Conservation (phyloP, 2,329 filamentous ascomycete genomes). For the Cordyceps militaris region DNA sequence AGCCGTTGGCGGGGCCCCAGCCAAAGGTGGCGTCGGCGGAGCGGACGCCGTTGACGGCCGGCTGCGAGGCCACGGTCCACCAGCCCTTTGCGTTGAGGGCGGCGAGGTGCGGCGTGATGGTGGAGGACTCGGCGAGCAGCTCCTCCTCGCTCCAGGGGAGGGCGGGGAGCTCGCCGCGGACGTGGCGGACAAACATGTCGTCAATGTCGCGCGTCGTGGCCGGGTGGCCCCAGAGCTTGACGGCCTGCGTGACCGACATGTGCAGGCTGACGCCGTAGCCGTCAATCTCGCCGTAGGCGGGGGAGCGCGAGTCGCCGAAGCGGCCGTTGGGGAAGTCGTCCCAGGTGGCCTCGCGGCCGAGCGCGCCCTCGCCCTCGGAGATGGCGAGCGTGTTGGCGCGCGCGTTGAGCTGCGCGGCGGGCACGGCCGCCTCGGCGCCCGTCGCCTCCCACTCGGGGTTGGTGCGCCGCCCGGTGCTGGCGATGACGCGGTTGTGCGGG, state of each 20-base stretch:
- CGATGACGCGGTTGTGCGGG: conserved; percentile 80
- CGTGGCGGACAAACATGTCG: conserved; percentile 70
- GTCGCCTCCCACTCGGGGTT: conserved; percentile 63
- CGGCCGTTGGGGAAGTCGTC: conserved; percentile 96
- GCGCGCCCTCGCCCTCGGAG: conserved; percentile 82
- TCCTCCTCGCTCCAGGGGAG: conserved; percentile 94
- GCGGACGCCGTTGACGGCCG: conserved; percentile 78
- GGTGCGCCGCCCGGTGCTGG: conserved; percentile 54
- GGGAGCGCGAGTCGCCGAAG: conserved; percentile 88
- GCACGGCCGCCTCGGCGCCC: conserved; percentile 71
- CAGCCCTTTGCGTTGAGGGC: conserved; percentile 73
- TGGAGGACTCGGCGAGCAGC: conserved; percentile 72
- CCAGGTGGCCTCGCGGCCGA: conserved; percentile 95
- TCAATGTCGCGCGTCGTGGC: conserved; percentile 65
- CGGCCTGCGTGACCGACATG: conserved; percentile 76
- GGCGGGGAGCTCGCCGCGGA: conserved; percentile 69
- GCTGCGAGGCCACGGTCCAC: conserved; percentile 96
- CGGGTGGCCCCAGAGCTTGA: conserved; percentile 79
- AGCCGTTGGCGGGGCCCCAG: conserved; percentile 88
- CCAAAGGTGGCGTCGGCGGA: conserved; percentile 76
- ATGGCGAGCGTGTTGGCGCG: conserved; percentile 84
- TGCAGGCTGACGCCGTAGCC: conserved; percentile 97
- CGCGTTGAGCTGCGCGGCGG: conserved; percentile 63
- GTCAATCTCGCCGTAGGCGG: conserved; percentile 92
- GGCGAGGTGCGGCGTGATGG: conserved; percentile 70